Conservation (phyloP, 371 early-diverging fungal species). For the Sporodiniella umbellata region DNA sequence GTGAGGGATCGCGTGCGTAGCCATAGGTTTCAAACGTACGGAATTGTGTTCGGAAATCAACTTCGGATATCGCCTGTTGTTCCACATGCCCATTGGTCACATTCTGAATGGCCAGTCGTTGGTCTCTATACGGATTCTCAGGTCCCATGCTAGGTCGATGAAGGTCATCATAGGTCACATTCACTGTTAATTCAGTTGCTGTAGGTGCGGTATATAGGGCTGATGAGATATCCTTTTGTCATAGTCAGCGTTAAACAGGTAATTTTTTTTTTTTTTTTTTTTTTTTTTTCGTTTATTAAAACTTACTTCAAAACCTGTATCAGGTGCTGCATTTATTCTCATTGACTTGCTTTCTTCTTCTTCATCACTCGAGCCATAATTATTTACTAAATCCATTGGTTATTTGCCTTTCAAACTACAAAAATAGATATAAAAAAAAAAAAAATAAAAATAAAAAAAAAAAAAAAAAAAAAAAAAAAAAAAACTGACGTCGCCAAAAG, state of each 20-base stretch:
- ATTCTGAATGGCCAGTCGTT: conserved; percentile 55
- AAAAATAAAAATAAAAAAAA: too few relatives aligned
- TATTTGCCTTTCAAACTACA: too few relatives aligned
- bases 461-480: too few relatives aligned
- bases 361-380: conserved; percentile 58
- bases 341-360: conserved; percentile 31
- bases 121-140: conserved; percentile 64
- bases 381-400: conserved; percentile 43
- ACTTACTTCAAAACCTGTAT: conserved; percentile 70
- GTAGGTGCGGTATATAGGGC: conserved; percentile 60
- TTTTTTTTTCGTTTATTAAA: not conserved
- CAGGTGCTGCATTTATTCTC: conserved; percentile 67
- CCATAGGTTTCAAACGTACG: conserved; percentile 80
- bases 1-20: conserved; percentile 82
- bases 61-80: conserved; percentile 72
- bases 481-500: too few relatives aligned
- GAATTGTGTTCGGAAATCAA: conserved; percentile 75
- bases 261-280: too few relatives aligned
- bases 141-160: conserved; percentile 71
- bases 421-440: too few relatives aligned
- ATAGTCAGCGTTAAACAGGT: not conserved
- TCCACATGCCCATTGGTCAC: conserved; percentile 81
- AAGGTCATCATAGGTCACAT: conserved; percentile 77
- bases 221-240: conserved; percentile 19
- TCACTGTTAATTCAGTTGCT: conserved; percentile 69